Conservation (phyloP, 768 basidiomycete genomes). For the Krasilnikovozyma curviuscula region DNA sequence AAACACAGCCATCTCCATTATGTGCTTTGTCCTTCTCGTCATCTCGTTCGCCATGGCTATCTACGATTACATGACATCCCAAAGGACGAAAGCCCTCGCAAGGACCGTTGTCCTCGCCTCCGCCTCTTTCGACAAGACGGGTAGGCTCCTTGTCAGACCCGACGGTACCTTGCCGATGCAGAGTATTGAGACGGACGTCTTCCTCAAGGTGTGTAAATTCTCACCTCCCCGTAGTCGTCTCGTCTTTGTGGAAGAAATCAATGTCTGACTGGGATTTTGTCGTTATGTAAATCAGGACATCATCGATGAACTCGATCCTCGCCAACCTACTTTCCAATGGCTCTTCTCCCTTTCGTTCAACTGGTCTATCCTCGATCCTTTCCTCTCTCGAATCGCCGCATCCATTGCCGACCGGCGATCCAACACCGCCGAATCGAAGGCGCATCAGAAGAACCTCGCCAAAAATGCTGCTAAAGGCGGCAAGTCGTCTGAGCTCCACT, state of each 20-base stretch:
- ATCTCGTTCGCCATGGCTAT: conserved; percentile 20
- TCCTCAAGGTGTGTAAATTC: conserved; percentile 17
- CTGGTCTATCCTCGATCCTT: conserved; percentile 24
- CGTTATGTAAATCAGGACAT: conserved; percentile 15
- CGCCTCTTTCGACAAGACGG: conserved; percentile 24
- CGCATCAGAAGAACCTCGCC: conserved; percentile 2
- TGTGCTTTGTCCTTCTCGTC: conserved; percentile 25
- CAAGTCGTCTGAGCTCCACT: conserved; percentile 10
- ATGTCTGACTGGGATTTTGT: background rate
- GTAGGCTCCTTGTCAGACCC: conserved; percentile 24
- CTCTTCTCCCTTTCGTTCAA: conserved; percentile 26
- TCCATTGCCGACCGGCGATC: conserved; percentile 15
- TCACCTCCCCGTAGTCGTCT: background rate
- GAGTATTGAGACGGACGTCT: conserved; percentile 25
- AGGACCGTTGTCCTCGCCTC: conserved; percentile 25
- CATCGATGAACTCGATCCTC: conserved; percentile 22
- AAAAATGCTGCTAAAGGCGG: conserved; percentile 5
- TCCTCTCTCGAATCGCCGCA: conserved; percentile 21
- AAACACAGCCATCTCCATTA: conserved; percentile 25
- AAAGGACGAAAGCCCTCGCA: conserved; percentile 18
- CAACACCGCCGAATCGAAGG: conserved; percentile 7
- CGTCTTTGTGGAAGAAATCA: background rate
- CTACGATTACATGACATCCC: conserved; percentile 15
- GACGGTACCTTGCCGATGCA: conserved; percentile 27
- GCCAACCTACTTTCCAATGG: conserved; percentile 27